Evolutionary conservation across 352 stramenopile species (phyloP).

Genomic region (Phytophthora foliorum): DNA sequence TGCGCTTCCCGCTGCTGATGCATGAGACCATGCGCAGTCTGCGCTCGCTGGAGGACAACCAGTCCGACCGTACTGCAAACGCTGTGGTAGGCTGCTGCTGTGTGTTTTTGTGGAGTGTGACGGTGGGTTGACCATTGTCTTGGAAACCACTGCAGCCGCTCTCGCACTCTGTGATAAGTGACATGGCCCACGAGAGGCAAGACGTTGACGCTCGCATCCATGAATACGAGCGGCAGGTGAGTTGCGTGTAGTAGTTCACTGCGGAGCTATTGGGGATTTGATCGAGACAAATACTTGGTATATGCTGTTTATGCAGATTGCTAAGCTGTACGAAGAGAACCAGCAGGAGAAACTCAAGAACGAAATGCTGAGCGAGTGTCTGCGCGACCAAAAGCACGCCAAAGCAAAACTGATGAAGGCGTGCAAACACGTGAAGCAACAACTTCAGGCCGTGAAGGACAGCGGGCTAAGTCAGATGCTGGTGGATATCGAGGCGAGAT

Average conservation of each 20-base stretch:
- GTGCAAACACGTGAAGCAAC: constrained; percentile 69
- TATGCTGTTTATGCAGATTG: constrained; percentile 53
- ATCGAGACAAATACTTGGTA: not conserved
- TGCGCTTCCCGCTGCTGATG: constrained; percentile 63
- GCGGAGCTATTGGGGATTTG: not conserved
- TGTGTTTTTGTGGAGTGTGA: not conserved
- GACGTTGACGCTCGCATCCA: constrained; percentile 61
- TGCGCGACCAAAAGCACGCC: constrained; percentile 74
- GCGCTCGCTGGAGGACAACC: constrained; percentile 49
- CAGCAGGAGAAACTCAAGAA: constrained; percentile 77
- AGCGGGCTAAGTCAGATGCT: constrained; percentile 75
- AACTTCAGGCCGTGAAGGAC: constrained; percentile 71
- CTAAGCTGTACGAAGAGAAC: constrained; percentile 74
- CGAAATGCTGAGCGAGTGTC: constrained; percentile 70
- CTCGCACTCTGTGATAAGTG: constrained; percentile 51
- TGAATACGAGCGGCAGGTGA: constrained; percentile 79
- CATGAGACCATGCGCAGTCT: constrained; percentile 74
- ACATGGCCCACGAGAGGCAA: constrained; percentile 34
- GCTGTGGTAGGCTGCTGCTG: constrained; percentile 25
- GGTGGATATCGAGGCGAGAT: constrained; percentile 71
- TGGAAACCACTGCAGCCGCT: constrained; percentile 34
- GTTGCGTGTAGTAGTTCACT: not conserved
- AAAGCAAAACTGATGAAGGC: constrained; percentile 81
- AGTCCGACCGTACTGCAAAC: constrained; percentile 27
- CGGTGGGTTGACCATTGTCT: not conserved